phyloP scores from a whole-genome alignment of 2,329 filamentous ascomycete genomes.

The Pseudocercospora cruenta region DNA sequence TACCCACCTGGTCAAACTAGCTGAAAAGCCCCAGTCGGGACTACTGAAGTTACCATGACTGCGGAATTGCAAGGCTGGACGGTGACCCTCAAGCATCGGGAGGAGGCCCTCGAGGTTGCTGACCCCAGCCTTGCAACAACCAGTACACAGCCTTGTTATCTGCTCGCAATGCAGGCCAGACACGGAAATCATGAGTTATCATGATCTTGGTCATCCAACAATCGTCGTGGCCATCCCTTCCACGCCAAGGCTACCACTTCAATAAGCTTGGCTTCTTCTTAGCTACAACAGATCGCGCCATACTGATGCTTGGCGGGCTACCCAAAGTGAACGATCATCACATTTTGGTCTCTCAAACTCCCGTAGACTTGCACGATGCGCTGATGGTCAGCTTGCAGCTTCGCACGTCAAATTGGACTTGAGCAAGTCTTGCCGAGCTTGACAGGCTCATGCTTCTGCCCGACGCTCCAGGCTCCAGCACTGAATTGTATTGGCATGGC shows the following conservation, averaged over 20 bases:
- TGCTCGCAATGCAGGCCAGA: neutral
- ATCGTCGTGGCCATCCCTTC: neutral
- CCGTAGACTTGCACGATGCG: neutral
- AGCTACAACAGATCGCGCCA: constrained; percentile 4
- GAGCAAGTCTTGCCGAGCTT: neutral
- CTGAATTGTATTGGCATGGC: neutral
- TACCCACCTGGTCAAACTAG: neutral
- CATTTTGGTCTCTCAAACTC: neutral
- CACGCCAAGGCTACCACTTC: neutral
- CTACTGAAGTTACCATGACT: constrained; percentile 2
- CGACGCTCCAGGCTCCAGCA: neutral
- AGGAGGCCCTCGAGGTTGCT: neutral
- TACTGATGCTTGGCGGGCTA: neutral
- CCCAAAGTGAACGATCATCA: neutral
- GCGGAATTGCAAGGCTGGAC: neutral
- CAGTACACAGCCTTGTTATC: neutral
- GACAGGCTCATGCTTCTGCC: neutral
- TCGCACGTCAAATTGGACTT: neutral
- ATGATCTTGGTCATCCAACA: neutral
- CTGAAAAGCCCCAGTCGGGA: neutral
- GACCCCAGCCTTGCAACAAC: constrained; percentile 2
- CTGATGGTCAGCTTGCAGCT: neutral
- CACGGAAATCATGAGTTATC: neutral
- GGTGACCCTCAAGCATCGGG: neutral
- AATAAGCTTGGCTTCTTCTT: neutral